phyloP scores from a whole-genome alignment of 768 basidiomycete species.

The Exsudoporus frostii region DNA sequence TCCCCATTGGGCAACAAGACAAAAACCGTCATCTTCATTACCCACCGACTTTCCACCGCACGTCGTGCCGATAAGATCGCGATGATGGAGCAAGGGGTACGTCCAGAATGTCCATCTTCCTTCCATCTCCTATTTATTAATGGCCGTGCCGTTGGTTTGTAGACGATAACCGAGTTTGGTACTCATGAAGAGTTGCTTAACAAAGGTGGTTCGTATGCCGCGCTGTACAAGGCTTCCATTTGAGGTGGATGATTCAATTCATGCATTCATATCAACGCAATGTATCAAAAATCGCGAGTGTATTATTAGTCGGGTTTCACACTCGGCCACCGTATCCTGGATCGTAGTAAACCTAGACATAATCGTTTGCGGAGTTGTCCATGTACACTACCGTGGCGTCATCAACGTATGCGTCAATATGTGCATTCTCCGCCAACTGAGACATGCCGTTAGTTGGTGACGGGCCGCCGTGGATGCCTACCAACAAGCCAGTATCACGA shows the following conservation, averaged over 20 bases:
- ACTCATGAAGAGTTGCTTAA: constrained; percentile 64
- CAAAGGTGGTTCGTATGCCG: constrained; percentile 61
- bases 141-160: constrained; percentile 19
- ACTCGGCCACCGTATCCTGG: constrained; percentile 24
- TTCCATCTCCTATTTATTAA: constrained; percentile 16
- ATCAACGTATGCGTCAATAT: constrained; percentile 67
- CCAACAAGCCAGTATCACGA: constrained; percentile 82
- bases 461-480: constrained; percentile 74
- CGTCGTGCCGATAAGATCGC: constrained; percentile 83
- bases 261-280: constrained; percentile 20
- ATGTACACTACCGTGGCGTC: constrained; percentile 66
- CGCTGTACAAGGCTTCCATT: constrained; percentile 67
- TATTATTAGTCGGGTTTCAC: constrained; percentile 16
- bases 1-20: constrained; percentile 50
- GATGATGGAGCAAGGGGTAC: constrained; percentile 76
- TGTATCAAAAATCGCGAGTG: constrained; percentile 23
- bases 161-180: constrained; percentile 78
- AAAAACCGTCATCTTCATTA: constrained; percentile 81
- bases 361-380: constrained; percentile 56
- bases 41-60: constrained; percentile 77
- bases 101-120: constrained; percentile 21
- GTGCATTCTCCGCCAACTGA: constrained; percentile 41
- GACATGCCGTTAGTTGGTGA: constrained; percentile 38
- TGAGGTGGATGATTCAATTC: constrained; percentile 29
- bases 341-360: constrained; percentile 29